Evolutionary conservation across 495 filamentous ascomycete species (phyloP).

Genomic region (Penicillium mononematosum): DNA sequence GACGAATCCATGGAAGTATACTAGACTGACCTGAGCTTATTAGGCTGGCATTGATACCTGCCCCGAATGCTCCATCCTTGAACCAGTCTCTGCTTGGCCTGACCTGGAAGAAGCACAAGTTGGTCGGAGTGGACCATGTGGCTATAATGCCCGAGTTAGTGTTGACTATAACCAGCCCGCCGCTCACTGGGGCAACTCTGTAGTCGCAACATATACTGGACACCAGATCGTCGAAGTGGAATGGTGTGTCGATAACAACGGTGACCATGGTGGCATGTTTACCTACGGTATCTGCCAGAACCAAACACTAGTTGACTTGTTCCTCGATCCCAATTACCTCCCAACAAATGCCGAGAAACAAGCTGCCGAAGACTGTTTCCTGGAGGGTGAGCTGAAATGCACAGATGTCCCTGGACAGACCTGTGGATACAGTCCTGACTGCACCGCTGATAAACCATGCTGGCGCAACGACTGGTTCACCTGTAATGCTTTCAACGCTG

Average conservation of each 20-base stretch:
- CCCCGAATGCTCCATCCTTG: slow-evolving; percentile 57
- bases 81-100: slow-evolving; percentile 54
- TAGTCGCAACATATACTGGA: slow-evolving; percentile 46
- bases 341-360: slow-evolving; percentile 56
- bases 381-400: slow-evolving; percentile 48
- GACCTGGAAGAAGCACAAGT: slow-evolving; percentile 46
- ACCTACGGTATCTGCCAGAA: slow-evolving; percentile 56
- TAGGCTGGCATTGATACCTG: slow-evolving; percentile 53
- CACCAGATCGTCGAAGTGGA: slow-evolving; percentile 50
- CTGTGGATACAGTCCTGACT: slow-evolving; percentile 55
- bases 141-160: slow-evolving; percentile 55
- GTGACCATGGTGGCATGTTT: slow-evolving; percentile 61
- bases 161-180: slow-evolving; percentile 55
- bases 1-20: slow-evolving; percentile 2
- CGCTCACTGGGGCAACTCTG: slow-evolving; percentile 42
- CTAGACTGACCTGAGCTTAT: slow-evolving; percentile 7
- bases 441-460: slow-evolving; percentile 44
- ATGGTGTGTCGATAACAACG: slow-evolving; percentile 60
- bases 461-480: slow-evolving; percentile 59
- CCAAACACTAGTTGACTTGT: slow-evolving; percentile 51
- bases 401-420: slow-evolving; percentile 52
- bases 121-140: slow-evolving; percentile 54
- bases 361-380: slow-evolving; percentile 54
- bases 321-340: slow-evolving; percentile 49
- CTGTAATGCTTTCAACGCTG: slow-evolving; percentile 45